Evolutionary conservation across 176 grass and related monocot genomes (phyloP), one percentile per base, ranked within the genome.

Genomic region (Triticum turgidum): DNA sequence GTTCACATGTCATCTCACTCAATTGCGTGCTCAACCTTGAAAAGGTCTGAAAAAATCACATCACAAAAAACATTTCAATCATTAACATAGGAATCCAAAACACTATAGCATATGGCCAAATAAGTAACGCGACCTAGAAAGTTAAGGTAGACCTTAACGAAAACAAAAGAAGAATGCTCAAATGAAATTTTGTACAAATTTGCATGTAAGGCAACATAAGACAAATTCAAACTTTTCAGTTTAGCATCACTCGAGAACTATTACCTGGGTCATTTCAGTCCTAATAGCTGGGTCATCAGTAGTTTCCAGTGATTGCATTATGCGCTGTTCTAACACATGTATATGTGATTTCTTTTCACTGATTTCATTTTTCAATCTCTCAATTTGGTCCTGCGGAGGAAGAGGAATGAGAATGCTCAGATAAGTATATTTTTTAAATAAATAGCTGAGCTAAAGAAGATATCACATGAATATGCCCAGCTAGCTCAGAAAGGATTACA

Each of bases 321-420:
- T 98, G 69, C 96, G 88, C 78, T 91, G 91, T 77, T 98, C 96
- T 87, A 98, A 90, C 13, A 93, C 67, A 91, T 76, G 86, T 84
- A 98, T 98, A 87, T 98, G 96, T 69, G 90, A 87, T 81, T 92
- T 98, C 90, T 98, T 98, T 93, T 98, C 96, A 15, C 69, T 81
- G 63, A 96, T 98, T 89, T 92, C 93, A 73, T 86, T 69, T 86
- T 89, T 94, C 66, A 98, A 88, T 78, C 86, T 95, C 65, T 89
- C 62, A 62, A 95, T 93, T 94, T 98, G 93, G 65, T 94, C 90
- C 96, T 98, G 76, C 20, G 82, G 79, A 30, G 85, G 2, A 65
- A 59, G 41, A 83, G 47, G 68, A 73, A 69, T 56, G 4, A 54
- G 62, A 83, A 88, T 24, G 59, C 56, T 80, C 34, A 72, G 1